These are phyloP conservation scores for Malus hybrid DNA, from an alignment of 331 rosid species.

Conservation along the genomic window DNA sequence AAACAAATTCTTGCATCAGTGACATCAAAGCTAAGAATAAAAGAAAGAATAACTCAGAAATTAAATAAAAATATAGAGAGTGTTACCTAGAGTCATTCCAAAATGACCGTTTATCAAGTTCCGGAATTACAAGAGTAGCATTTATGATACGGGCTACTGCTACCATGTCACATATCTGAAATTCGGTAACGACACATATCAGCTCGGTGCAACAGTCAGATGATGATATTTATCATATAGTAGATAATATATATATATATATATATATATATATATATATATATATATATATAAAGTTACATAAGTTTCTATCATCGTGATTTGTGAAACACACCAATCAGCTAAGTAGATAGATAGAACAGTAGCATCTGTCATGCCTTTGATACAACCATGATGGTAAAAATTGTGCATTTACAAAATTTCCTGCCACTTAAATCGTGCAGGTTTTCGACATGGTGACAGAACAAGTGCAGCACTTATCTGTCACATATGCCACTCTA, in stretches of 20 bases:
- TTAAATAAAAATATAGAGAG: not conserved
- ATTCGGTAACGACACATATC: conserved; percentile 13
- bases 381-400: not conserved
- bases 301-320: not conserved
- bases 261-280: not conserved
- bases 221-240: not conserved
- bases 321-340: not conserved
- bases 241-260: too few species aligned
- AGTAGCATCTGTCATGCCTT: not conserved
- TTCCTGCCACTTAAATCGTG: not conserved
- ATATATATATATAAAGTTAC: not conserved
- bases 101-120: conserved; percentile 84
- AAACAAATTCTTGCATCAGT: conserved; percentile 11
- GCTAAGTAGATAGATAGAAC: not conserved
- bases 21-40: conserved; percentile 3
- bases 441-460: not conserved
- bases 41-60: not conserved
- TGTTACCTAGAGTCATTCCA: conserved; percentile 85
- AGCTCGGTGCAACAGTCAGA: conserved; percentile 4
- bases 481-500: not conserved
- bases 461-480: not conserved
- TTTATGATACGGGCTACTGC: conserved; percentile 90
- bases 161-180: conserved; percentile 98
- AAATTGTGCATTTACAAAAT: not conserved
- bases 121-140: conserved; percentile 91